A percentile compares a stretch with the other conserved stretches of the same genome.
Evolutionary conservation across 805 yeast genomes (phyloP).

Genomic region (Naumovozyma castellii): DNA sequence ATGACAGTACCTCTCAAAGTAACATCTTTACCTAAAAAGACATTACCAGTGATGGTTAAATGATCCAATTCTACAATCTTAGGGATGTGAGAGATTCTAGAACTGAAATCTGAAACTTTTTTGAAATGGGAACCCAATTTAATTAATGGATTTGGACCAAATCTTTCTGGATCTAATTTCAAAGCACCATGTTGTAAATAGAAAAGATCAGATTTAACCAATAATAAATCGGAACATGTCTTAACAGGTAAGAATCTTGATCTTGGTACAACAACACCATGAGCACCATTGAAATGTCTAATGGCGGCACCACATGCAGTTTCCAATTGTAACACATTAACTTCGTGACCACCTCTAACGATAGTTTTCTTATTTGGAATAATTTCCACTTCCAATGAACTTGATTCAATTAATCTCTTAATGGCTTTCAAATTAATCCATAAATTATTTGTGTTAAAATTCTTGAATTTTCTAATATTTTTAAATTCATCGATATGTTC

Average conservation of each 20-base stretch:
- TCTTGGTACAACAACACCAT: constrained; percentile 97
- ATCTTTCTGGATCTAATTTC: constrained; percentile 73
- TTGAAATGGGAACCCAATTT: constrained; percentile 95
- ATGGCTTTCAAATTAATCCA: constrained; percentile 95
- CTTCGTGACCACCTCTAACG: constrained; percentile 63
- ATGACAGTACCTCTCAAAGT: constrained; percentile 94
- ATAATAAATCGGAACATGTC: constrained; percentile 87
- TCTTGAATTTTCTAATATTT: constrained; percentile 93
- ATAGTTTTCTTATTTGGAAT: constrained; percentile 90
- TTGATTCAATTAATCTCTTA: constrained; percentile 79
- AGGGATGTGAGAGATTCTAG: constrained; percentile 79
- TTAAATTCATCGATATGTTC: constrained; percentile 97
- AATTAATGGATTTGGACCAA: constrained; percentile 85
- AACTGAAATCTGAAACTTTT: constrained; percentile 84
- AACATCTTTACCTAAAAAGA: constrained; percentile 78
- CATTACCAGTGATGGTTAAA: constrained; percentile 95
- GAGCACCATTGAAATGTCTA: constrained; percentile 88
- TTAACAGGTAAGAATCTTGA: constrained; percentile 96
- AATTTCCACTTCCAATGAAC: constrained; percentile 80
- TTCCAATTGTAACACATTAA: constrained; percentile 87
- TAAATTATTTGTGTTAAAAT: constrained; percentile 95
- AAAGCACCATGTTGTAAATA: constrained; percentile 85
- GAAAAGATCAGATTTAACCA: constrained; percentile 93
- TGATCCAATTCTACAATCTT: constrained; percentile 93
- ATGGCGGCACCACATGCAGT: constrained; percentile 99